These are phyloP conservation scores for Streptanthus diversifolius DNA, from an alignment of 345 rosid genomes.

Conservation along the genomic window DNA sequence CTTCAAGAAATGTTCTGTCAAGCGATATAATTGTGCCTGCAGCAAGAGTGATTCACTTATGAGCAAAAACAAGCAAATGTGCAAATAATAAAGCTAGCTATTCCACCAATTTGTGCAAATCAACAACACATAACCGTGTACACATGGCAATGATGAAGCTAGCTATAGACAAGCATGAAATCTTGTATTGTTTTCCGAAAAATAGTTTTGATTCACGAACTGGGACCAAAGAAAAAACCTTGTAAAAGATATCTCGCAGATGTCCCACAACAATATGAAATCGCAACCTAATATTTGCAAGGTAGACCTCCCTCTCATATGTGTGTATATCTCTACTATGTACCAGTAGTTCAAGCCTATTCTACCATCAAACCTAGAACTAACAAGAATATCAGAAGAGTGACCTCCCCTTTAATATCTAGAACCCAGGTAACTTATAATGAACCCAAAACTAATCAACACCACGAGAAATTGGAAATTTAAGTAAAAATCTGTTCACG, in stretches of 20 bases:
- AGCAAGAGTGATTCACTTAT: conserved; percentile 21
- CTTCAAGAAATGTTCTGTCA: conserved; percentile 78
- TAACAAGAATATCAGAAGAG: neutral
- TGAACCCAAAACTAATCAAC: neutral
- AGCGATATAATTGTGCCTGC: conserved; percentile 83
- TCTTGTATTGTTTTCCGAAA: neutral
- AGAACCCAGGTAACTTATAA: neutral
- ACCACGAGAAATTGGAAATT: neutral
- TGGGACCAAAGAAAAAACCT: neutral
- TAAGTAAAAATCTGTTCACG: neutral
- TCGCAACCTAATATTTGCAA: neutral
- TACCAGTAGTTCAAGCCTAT: neutral
- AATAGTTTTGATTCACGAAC: neutral
- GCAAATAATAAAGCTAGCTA: conserved; percentile 4
- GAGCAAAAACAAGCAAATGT: conserved; percentile 13
- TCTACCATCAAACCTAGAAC: neutral
- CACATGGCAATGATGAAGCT: neutral
- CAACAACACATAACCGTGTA: neutral
- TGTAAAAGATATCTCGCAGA: neutral
- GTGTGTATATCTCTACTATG: neutral
- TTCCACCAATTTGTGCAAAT: neutral
- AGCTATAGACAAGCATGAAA: neutral
- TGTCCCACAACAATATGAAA: neutral
- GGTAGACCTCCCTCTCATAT: neutral
- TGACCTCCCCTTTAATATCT: neutral